These are phyloP conservation scores for Elsinoe ampelina DNA, from an alignment of 2,329 filamentous ascomycete species.

Conservation along the genomic window DNA sequence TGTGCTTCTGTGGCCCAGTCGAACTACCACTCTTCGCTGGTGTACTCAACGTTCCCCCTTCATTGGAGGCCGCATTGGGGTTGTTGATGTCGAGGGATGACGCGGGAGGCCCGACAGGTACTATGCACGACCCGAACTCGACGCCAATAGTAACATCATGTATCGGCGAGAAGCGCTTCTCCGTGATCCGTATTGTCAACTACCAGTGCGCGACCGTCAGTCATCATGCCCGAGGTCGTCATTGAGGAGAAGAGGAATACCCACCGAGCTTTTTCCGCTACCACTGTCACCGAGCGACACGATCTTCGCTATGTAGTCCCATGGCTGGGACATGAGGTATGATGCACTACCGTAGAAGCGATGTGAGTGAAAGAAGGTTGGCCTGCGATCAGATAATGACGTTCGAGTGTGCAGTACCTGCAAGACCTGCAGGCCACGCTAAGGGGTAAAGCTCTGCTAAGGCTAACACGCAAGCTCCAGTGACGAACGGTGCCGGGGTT, in stretches of 20 bases:
- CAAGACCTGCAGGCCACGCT: neutral
- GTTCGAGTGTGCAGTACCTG: neutral
- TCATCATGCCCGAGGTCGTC: conserved; percentile 9
- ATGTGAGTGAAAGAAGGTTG: neutral
- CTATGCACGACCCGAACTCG: conserved; percentile 88
- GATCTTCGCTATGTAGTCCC: conserved; percentile 99
- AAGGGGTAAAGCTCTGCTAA: no score
- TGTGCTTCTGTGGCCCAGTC: conserved; percentile 54
- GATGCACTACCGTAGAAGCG: neutral
- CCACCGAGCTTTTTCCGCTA: conserved; percentile 60
- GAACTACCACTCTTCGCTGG: conserved; percentile 28
- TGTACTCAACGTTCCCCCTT: neutral
- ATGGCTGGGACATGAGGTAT: conserved; percentile 52
- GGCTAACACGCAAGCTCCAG: no score
- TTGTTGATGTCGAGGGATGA: conserved; percentile 49
- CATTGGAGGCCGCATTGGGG: conserved; percentile 22
- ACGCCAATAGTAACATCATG: conserved; percentile 97
- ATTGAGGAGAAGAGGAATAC: conserved; percentile 14
- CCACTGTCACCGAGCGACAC: conserved; percentile 96
- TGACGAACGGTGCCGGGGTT: no score
- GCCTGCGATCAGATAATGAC: neutral
- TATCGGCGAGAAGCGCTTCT: conserved; percentile 86
- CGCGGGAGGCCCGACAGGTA: conserved; percentile 78
- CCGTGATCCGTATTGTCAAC: conserved; percentile 89
- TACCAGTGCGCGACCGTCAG: conserved; percentile 29